These are phyloP conservation scores for Linum tenue DNA, from an alignment of 345 rosid genomes.

Conservation along the genomic window DNA sequence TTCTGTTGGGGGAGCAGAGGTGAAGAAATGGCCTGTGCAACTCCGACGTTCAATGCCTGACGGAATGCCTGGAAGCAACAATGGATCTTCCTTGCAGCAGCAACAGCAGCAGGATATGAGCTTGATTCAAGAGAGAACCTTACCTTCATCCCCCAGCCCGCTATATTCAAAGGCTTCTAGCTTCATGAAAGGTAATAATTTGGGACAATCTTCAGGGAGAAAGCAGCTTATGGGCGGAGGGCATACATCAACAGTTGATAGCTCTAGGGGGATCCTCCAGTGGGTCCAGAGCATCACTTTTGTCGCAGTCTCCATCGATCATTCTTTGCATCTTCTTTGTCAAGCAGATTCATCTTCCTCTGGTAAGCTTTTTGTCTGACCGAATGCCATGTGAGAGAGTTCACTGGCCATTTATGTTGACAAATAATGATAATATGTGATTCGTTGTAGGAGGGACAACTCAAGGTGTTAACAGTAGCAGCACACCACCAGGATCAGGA, in stretches of 20 bases:
- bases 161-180: slow-evolving; percentile 72
- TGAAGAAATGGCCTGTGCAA: slow-evolving; percentile 93
- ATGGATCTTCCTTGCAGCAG: slow-evolving; percentile 71
- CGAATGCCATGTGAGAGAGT: background rate
- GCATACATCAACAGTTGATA: slow-evolving; percentile 46
- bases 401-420: background rate
- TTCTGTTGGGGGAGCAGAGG: slow-evolving; percentile 81
- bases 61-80: slow-evolving; percentile 59
- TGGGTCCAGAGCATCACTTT: slow-evolving; percentile 98
- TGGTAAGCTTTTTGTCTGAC: slow-evolving; percentile 39
- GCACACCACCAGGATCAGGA: slow-evolving; percentile 39
- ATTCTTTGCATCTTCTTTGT: slow-evolving; percentile 61
- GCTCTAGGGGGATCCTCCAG: slow-evolving; percentile 82
- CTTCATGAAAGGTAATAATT: slow-evolving; percentile 74
- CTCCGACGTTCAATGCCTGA: slow-evolving; percentile 76
- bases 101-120: slow-evolving; percentile 78
- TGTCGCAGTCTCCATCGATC: slow-evolving; percentile 71
- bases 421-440: too few species aligned
- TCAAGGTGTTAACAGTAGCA: slow-evolving; percentile 39
- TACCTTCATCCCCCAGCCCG: slow-evolving; percentile 77
- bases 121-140: slow-evolving; percentile 79
- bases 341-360: slow-evolving; percentile 70
- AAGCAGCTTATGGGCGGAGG: slow-evolving; percentile 64
- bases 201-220: slow-evolving; percentile 69
- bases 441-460: slow-evolving; percentile 43